Conservation (phyloP, 805 yeast species). For the Sugiyamaella mastotermitis region DNA sequence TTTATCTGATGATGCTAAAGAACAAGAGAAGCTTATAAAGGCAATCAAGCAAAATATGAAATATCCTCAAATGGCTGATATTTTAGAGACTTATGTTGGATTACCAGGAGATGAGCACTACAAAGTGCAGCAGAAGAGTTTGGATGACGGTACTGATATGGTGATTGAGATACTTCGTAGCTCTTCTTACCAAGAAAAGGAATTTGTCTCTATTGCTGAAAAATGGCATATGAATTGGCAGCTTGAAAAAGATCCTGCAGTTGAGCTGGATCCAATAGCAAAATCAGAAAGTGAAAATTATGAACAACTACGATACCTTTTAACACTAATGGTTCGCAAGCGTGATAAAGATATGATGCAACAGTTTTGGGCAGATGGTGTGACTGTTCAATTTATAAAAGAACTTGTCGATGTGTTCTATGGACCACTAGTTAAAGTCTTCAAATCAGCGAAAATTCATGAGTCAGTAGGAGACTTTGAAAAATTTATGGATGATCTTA, state of each 20-base stretch:
- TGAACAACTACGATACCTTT: slow-evolving; percentile 51
- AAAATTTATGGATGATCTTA: slow-evolving; percentile 61
- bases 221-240: slow-evolving; percentile 33
- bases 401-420: slow-evolving; percentile 68
- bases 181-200: slow-evolving; percentile 6
- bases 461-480: slow-evolving; percentile 60
- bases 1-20: slow-evolving; percentile 66
- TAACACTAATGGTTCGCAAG: slow-evolving; percentile 57
- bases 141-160: slow-evolving; percentile 22
- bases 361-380: slow-evolving; percentile 80
- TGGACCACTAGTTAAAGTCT: slow-evolving; percentile 64
- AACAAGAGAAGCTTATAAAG: slow-evolving; percentile 48
- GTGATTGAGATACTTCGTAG: slow-evolving; percentile 13
- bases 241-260: neutral
- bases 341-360: slow-evolving; percentile 72
- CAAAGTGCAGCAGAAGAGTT: slow-evolving; percentile 29
- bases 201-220: slow-evolving; percentile 14
- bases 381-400: slow-evolving; percentile 66
- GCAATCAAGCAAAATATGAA: slow-evolving; percentile 39
- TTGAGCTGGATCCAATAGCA: neutral
- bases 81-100: slow-evolving; percentile 19
- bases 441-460: slow-evolving; percentile 60
- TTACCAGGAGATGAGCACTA: slow-evolving; percentile 22
- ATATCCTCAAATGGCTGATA: slow-evolving; percentile 19
- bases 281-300: slow-evolving; percentile 39